These are phyloP conservation scores for Jamesozyma rosinii DNA, from an alignment of 805 yeast species.

Conservation along the genomic window DNA sequence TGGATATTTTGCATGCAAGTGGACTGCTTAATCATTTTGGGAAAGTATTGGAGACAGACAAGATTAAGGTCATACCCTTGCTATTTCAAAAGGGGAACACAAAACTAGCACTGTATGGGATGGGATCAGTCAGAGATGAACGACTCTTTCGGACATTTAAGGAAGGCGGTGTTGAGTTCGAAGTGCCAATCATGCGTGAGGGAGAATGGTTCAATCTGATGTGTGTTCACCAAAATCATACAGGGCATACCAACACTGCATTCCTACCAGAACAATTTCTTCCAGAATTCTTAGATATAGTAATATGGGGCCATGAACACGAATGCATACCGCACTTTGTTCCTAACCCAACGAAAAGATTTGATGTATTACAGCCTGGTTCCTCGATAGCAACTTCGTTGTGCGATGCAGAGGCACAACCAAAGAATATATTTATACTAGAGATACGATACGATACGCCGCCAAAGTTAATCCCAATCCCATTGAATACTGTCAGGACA, in stretches of 20 bases:
- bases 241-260: constrained; percentile 68
- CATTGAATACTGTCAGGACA: constrained; percentile 61
- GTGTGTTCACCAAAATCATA: constrained; percentile 88
- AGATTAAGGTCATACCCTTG: constrained; percentile 64
- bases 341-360: constrained; percentile 45
- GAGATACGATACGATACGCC: constrained; percentile 52
- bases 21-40: constrained; percentile 91
- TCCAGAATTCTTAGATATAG: constrained; percentile 72
- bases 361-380: constrained; percentile 83
- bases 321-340: constrained; percentile 74
- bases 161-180: constrained; percentile 69
- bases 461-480: constrained; percentile 39
- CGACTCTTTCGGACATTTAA: constrained; percentile 73
- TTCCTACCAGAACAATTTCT: constrained; percentile 77
- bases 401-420: constrained; percentile 71
- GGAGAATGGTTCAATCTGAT: constrained; percentile 76
- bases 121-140: constrained; percentile 85
- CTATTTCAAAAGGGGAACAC: constrained; percentile 76
- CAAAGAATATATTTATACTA: constrained; percentile 66
- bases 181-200: constrained; percentile 50
- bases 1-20: constrained; percentile 71
- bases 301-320: constrained; percentile 97
- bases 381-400: constrained; percentile 88
- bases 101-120: constrained; percentile 76
- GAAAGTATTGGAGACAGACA: constrained; percentile 63